Evolutionary conservation across 139 green algal species (phyloP), one percentile per base, ranked within the genome.

Genomic region (Edaphochlamys debaryana): DNA sequence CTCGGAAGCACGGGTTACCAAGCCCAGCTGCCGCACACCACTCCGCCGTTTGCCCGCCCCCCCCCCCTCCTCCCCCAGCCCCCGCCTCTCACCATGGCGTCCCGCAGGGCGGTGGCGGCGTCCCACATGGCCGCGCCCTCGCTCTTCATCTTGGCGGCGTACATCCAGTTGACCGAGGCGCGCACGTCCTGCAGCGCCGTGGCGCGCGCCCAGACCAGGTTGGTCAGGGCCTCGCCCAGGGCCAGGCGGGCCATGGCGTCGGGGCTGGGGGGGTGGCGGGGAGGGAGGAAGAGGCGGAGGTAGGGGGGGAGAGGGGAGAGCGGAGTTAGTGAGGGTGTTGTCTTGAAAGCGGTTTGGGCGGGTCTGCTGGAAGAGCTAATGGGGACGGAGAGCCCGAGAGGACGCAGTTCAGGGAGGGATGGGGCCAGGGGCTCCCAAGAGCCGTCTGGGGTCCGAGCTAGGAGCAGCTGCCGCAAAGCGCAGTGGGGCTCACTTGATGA

Each of bases 81-180:
- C 48, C 48, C 20, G 20, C 50, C 2, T 29, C 50, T 22, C 56
- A 63, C 23, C 94, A 98, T 98, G 13, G 90, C 87, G 56, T 98
- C 94, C 27, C 90, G 92, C 48, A 99, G 87, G 0, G 94, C 93
- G 15, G 87, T 75, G 4, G 96, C 97, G 3, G 97, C 96, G 68
- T 99, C 94, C 74, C 97, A 98, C 97, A 99, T 99, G 79, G 92
- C 94, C 8, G 93, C 96, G 11, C 97, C 97, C 90, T 99, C 97
- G 34, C 69, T 83, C 38, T 80, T 91, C 94, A 99, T 98, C 93
- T 99, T 99, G 79, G 97, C 98, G 11, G 98, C 98, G 86, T 98
- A 96, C 98, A 99, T 99, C 98, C 98, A 99, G 94, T 99, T 99
- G 69, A 98, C 96, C 30, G 89, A 96, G 22, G 96, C 94, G 87